phyloP scores from a whole-genome alignment of 192 early-diverging fungal species.

The Backusella westeae region DNA sequence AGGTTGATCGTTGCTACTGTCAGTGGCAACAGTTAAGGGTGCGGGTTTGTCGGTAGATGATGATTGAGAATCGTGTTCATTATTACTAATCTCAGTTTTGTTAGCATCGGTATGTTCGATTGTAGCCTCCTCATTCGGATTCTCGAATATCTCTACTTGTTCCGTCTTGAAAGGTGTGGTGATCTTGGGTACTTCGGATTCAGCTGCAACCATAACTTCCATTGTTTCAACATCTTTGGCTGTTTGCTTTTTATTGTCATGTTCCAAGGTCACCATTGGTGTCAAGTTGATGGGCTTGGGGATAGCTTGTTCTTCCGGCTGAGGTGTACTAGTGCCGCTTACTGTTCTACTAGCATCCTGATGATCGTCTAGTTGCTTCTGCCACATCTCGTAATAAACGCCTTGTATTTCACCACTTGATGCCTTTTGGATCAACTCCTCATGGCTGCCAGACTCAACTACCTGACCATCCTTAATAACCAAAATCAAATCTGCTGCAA shows the following conservation, averaged over 20 bases:
- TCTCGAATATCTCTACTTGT: background rate
- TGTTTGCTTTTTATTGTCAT: background rate
- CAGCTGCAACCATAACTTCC: background rate
- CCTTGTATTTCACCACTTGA: constrained; percentile 39
- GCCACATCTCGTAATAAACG: constrained; percentile 92
- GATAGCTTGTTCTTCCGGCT: background rate
- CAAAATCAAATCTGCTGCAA: constrained; percentile 81
- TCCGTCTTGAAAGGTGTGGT: background rate
- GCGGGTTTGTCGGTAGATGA: background rate
- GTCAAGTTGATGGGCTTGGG: background rate
- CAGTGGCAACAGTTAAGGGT: background rate
- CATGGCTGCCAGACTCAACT: constrained; percentile 81
- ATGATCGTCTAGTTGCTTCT: constrained; percentile 75
- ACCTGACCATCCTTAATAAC: constrained; percentile 80
- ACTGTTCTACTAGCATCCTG: background rate
- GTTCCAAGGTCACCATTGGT: background rate
- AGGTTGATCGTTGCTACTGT: background rate
- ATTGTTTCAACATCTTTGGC: background rate
- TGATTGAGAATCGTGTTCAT: background rate
- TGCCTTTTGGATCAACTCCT: constrained; percentile 58
- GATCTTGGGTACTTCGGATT: background rate
- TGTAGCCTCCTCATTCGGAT: background rate
- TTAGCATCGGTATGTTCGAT: background rate
- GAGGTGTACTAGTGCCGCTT: background rate
- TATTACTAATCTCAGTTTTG: background rate